Evolutionary conservation across 495 filamentous ascomycete species (phyloP), one percentile per base, ranked within the genome.

Genomic region (Podospora appendiculata): DNA sequence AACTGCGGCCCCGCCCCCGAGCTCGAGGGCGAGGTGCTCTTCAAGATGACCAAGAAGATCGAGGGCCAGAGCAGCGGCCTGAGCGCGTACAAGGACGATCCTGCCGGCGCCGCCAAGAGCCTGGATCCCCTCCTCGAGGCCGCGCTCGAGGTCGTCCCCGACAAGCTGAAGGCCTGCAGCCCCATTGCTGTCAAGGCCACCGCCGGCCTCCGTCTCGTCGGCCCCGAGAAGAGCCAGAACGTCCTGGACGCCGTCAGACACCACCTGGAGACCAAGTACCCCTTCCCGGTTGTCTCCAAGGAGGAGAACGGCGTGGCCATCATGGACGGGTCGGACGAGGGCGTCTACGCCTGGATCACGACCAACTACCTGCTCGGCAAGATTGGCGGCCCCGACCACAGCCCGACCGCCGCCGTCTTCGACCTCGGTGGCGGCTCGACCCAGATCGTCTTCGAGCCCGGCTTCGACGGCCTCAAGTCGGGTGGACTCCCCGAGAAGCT

Each of bases 311-410:
- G 93, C 50, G 88, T 98, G 12, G 79, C 88, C 56, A 91, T 97
- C 56, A 97, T 98, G 92, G 90, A 94, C 60, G 93, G 93, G 58
- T 87, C 84, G 13, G 85, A 96, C 56, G 93, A 98, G 70, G 81
- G 94, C 67, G 93, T 98, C n/a, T 98, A 95, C 60, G 94, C 93
- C 48, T 98, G 93, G 93, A 95, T 98, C 68, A 98, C 93, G 3
- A 90, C 88, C 52, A 98, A 98, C 72, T 98, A 97, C 72, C 84
- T 98, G 40, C 83, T 97, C 16, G 92, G 91, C 48, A 98, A 96
- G 75, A 97, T 97, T 62, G 94, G 93, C 58, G 88, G 87, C 18
- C 87, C 89, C 6, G 90, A 95, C 58, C 81, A 94, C 59, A 88
- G 80, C 50, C 86, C 87, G 12, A 97, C 93, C 2, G 93, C 92